Conservation (phyloP, 768 basidiomycete genomes). For the Cantharellus cinnabarinus region DNA sequence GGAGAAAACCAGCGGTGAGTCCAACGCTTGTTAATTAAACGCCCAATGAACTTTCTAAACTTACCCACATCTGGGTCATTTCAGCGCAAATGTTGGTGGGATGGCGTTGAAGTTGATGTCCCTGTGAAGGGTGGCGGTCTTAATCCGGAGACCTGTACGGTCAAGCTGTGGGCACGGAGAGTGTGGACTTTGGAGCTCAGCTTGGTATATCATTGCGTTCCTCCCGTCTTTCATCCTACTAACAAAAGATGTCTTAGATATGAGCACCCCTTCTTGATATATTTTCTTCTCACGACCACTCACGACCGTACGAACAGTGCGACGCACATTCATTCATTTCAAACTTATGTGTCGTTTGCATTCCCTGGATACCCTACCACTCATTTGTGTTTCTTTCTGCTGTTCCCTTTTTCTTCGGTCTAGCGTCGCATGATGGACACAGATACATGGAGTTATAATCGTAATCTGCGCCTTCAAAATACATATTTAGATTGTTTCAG, state of each 20-base stretch:
- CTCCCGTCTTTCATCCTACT: background rate
- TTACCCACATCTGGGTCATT: background rate
- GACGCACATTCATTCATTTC: background rate
- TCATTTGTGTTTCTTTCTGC: too few relatives aligned
- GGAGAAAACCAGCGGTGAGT: conserved; percentile 98
- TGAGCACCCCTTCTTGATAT: background rate
- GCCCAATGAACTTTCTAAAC: background rate
- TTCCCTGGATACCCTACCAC: too few relatives aligned
- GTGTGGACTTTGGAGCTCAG: conserved; percentile 98
- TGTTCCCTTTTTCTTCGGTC: too few relatives aligned
- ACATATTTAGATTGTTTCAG: too few relatives aligned
- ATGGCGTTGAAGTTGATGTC: conserved; percentile 79
- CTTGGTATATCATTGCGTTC: conserved; percentile 30
- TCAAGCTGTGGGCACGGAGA: conserved; percentile 91
- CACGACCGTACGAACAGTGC: too few relatives aligned
- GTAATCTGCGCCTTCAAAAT: too few relatives aligned
- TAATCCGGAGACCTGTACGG: conserved; percentile 26
- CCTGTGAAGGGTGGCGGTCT: conserved; percentile 24
- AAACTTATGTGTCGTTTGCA: background rate
- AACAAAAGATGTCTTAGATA: background rate
- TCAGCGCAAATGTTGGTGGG: conserved; percentile 99
- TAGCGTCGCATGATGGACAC: too few relatives aligned
- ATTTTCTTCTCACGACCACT: too few relatives aligned
- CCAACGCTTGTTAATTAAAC: conserved; percentile 5
- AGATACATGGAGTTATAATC: too few relatives aligned